A percentile compares a stretch with the other conserved stretches of the same genome.
Conservation (phyloP, 2,329 filamentous ascomycete genomes). For the Fusarium bactridioides region DNA sequence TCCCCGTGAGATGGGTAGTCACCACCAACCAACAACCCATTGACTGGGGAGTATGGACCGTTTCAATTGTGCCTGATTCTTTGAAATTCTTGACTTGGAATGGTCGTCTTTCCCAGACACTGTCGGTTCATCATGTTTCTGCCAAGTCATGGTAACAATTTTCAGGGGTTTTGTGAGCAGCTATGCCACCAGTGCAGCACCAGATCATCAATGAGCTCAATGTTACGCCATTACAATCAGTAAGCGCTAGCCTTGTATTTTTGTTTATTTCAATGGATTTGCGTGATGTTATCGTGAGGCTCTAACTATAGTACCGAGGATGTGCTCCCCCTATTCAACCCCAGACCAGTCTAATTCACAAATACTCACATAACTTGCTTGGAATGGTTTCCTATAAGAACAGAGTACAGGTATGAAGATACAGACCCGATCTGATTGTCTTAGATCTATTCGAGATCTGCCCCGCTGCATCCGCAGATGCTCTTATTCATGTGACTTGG, state of each 20-base stretch:
- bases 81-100: constrained; percentile 9
- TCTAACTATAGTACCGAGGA: not conserved
- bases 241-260: not conserved
- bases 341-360: too few relatives aligned
- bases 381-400: not conserved
- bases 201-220: too few relatives aligned
- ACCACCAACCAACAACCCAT: not conserved
- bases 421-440: not conserved
- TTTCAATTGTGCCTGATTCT: not conserved
- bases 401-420: not conserved
- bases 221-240: not conserved
- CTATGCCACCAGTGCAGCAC: too few relatives aligned
- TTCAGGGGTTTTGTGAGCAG: not conserved
- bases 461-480: constrained; percentile 26
- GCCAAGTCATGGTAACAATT: not conserved
- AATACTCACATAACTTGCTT: too few relatives aligned
- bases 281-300: not conserved
- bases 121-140: not conserved
- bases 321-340: not conserved
- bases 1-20: not conserved
- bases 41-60: not conserved
- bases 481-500: constrained; percentile 27
- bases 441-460: not conserved
- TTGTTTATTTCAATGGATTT: not conserved
- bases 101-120: fast-evolving